Conservation (phyloP, 768 basidiomycete genomes). For the Boletales sp. region DNA sequence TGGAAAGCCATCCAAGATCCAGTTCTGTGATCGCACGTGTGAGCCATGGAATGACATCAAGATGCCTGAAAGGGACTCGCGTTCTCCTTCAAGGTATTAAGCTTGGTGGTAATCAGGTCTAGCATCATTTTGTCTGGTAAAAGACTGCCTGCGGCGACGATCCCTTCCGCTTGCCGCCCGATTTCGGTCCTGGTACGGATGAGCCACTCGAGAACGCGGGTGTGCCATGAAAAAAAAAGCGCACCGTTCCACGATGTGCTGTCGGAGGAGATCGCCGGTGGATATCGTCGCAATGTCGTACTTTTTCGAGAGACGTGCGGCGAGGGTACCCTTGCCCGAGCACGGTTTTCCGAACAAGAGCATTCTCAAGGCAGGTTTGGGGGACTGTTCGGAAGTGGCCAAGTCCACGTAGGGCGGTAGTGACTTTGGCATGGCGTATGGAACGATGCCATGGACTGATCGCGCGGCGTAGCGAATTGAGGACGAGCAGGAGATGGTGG, state of each 20-base stretch:
- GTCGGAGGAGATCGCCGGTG: conserved; percentile 80
- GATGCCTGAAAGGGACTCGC: conserved; percentile 33
- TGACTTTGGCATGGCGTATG: conserved; percentile 31
- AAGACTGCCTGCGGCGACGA: conserved; percentile 74
- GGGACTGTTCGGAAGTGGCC: conserved; percentile 16
- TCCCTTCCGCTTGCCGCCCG: conserved; percentile 69
- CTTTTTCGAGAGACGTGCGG: conserved; percentile 65
- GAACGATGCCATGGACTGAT: conserved; percentile 19
- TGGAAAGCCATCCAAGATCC: conserved; percentile 91
- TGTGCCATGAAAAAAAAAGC: conserved; percentile 9
- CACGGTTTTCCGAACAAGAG: conserved; percentile 58
- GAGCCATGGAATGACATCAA: not conserved
- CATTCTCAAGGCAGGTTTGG: conserved; percentile 39
- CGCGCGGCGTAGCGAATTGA: conserved; percentile 6
- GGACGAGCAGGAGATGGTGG: conserved; percentile 2
- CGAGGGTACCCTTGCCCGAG: conserved; percentile 80
- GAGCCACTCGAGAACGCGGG: not conserved
- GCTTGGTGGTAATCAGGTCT: conserved; percentile 65
- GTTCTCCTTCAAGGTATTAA: conserved; percentile 61
- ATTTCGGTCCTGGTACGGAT: conserved; percentile 52
- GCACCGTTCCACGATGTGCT: conserved; percentile 68
- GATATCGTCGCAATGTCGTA: conserved; percentile 74
- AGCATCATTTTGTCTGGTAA: conserved; percentile 78
- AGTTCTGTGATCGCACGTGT: conserved; percentile 49
- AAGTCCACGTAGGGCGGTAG: conserved; percentile 49